phyloP scores from a whole-genome alignment of 2,329 filamentous ascomycete species.

The Dendryphion nanum region DNA sequence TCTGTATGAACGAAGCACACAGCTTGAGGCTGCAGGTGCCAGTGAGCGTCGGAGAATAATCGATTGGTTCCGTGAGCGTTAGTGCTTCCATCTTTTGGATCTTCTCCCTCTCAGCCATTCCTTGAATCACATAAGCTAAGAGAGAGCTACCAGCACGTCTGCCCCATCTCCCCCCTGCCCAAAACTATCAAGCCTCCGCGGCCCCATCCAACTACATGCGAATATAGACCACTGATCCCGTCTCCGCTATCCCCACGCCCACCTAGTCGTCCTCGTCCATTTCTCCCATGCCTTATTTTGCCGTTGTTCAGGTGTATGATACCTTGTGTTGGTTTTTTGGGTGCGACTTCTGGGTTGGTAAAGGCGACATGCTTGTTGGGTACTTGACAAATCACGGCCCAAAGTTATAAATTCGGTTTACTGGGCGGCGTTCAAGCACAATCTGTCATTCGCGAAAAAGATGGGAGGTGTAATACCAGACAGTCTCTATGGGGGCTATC shows the following conservation, averaged over 20 bases:
- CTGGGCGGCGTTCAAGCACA: too few relatives aligned
- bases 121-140: conserved; percentile 23
- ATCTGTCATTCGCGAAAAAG: too few relatives aligned
- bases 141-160: conserved; percentile 20
- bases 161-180: conserved; percentile 23
- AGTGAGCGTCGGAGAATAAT: conserved; percentile 44
- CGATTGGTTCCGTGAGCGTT: conserved; percentile 49
- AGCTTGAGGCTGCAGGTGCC: conserved; percentile 51
- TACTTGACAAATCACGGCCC: too few relatives aligned
- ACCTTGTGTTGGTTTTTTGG: too few relatives aligned
- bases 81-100: conserved; percentile 22
- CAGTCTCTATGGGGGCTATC: too few relatives aligned
- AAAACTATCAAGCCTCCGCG: conserved; percentile 22
- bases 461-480: too few relatives aligned
- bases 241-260: not conserved
- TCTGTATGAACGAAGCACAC: conserved; percentile 58
- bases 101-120: conserved; percentile 6
- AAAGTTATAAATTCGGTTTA: too few relatives aligned
- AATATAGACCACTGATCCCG: conserved; percentile 9
- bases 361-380: too few relatives aligned
- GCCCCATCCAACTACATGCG: conserved; percentile 21
- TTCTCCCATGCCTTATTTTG: too few relatives aligned
- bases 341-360: too few relatives aligned
- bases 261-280: not conserved
- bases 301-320: too few relatives aligned